phyloP scores from a whole-genome alignment of 257 asterid species.

The Solanum phureja region DNA sequence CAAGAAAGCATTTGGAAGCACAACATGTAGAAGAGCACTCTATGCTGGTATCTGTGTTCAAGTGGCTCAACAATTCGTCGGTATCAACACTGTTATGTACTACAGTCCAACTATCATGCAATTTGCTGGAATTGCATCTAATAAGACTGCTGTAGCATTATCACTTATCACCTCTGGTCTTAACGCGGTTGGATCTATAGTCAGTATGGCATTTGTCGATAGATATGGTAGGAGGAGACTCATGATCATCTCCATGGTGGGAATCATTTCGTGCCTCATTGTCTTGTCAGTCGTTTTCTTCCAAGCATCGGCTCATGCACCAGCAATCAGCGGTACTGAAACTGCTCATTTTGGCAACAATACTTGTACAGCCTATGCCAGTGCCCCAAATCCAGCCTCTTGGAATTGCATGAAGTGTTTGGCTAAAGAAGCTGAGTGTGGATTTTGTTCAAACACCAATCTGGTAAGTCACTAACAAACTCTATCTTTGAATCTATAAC shows the following conservation, averaged over 20 bases:
- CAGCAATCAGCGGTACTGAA: neutral
- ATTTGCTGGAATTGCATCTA: constrained; percentile 26
- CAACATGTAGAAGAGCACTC: constrained; percentile 12
- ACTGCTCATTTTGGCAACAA: constrained; percentile 2
- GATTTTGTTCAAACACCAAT: constrained; percentile 1
- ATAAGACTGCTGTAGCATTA: constrained; percentile 21
- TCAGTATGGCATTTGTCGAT: constrained; percentile 25
- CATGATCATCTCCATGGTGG: constrained; percentile 21
- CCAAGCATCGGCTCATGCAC: constrained; percentile 3
- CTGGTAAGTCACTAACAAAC: neutral
- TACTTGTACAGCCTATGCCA: neutral
- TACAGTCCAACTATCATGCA: constrained; percentile 17
- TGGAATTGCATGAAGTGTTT: constrained; percentile 10
- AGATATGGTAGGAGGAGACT: constrained; percentile 16
- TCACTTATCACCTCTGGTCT: constrained; percentile 28
- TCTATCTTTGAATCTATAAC: neutral
- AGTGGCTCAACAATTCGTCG: constrained; percentile 28
- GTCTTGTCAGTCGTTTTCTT: constrained; percentile 8
- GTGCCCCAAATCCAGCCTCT: constrained; percentile 1
- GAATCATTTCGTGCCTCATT: constrained; percentile 14
- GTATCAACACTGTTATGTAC: constrained; percentile 25
- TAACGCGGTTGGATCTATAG: constrained; percentile 17
- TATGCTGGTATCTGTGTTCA: constrained; percentile 17
- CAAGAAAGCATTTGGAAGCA: neutral
- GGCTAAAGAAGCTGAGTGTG: constrained; percentile 4